Evolutionary conservation across 2,329 filamentous ascomycete species (phyloP).

Genomic region (Epichloe aotearoae): DNA sequence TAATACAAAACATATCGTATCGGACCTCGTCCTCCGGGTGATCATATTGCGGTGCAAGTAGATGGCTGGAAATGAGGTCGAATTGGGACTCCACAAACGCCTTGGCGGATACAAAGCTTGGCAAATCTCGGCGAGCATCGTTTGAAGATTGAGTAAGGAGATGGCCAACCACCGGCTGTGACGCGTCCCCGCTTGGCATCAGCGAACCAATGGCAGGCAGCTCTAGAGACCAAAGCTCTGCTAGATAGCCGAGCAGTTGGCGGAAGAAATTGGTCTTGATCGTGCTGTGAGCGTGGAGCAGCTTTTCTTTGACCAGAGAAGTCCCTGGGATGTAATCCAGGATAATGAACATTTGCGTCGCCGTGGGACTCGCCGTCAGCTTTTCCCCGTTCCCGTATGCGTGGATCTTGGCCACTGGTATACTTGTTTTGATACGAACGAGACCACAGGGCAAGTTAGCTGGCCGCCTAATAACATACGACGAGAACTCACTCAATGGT

Average conservation of each 20-base stretch:
- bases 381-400: conserved; percentile 9
- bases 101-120: conserved; percentile 2
- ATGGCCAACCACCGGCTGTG: not conserved
- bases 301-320: too few relatives aligned
- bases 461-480: too few relatives aligned
- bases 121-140: conserved; percentile 2
- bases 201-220: conserved; percentile 1
- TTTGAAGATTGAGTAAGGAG: conserved; percentile 1
- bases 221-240: not conserved
- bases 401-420: conserved; percentile 11
- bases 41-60: conserved; percentile 7
- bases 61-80: conserved; percentile 2
- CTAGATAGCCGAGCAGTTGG: too few relatives aligned
- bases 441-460: not conserved
- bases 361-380: conserved; percentile 1
- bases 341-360: conserved; percentile 1
- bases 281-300: too few relatives aligned
- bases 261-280: too few relatives aligned
- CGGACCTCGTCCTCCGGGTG: conserved; percentile 1
- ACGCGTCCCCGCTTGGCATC: too few relatives aligned
- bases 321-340: not conserved
- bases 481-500: too few relatives aligned
- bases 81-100: conserved; percentile 2
- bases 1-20: conserved; percentile 2
- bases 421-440: conserved; percentile 10